phyloP scores from a whole-genome alignment of 1,284 basidiomycete species.

The Sanghuangporus sanghuang region DNA sequence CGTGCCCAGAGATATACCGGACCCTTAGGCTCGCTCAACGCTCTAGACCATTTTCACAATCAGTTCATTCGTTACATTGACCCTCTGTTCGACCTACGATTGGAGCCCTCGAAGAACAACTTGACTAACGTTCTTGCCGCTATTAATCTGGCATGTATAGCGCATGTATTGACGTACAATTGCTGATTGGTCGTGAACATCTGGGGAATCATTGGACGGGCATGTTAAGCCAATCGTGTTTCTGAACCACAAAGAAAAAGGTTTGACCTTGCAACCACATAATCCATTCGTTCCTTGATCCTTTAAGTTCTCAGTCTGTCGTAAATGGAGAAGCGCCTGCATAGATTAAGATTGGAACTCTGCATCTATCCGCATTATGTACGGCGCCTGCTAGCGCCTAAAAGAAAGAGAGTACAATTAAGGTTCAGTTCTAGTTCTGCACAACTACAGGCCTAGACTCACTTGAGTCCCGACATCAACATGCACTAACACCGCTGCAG shows the following conservation, averaged over 20 bases:
- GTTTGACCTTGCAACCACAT: slow-evolving; percentile 65
- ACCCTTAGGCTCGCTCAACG: slow-evolving; percentile 60
- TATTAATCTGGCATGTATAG: slow-evolving; percentile 52
- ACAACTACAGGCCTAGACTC: slow-evolving; percentile 4
- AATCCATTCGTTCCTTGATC: slow-evolving; percentile 68
- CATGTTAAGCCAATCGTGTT: not conserved
- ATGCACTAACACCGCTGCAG: slow-evolving; percentile 67
- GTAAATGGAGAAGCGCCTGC: slow-evolving; percentile 63
- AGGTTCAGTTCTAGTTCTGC: not conserved
- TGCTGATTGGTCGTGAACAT: slow-evolving; percentile 61
- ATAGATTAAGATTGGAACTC: slow-evolving; percentile 64
- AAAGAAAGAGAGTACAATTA: not conserved
- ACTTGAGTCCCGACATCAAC: slow-evolving; percentile 73
- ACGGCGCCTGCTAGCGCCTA: slow-evolving; percentile 66
- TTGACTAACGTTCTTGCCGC: slow-evolving; percentile 43
- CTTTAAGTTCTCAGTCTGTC: slow-evolving; percentile 47
- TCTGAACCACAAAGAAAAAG: not conserved
- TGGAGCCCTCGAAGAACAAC: slow-evolving; percentile 55
- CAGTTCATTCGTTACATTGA: not conserved
- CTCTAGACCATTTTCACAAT: slow-evolving; percentile 33
- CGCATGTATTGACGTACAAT: slow-evolving; percentile 73
- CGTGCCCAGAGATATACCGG: slow-evolving; percentile 72
- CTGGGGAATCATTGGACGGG: slow-evolving; percentile 28
- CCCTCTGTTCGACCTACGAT: slow-evolving; percentile 34
- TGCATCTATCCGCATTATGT: slow-evolving; percentile 60